Percentiles rank a stretch among this genome's conserved stretches.
These are phyloP conservation scores for Euphrasia confusa DNA, from an alignment of 257 asterid species.

Conservation along the genomic window DNA sequence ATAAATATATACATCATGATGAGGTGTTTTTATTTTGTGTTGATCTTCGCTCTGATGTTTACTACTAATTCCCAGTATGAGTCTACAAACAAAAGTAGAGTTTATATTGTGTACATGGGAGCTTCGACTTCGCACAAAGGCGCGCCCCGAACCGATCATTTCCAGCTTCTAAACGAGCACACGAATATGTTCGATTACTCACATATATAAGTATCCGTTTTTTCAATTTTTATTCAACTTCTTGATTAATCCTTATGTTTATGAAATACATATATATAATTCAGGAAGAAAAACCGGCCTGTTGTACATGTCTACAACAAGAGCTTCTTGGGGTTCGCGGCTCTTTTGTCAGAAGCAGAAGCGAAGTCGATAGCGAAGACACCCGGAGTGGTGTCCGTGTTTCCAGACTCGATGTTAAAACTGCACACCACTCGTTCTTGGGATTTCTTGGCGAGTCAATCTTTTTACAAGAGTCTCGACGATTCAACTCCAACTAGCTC, in stretches of 20 bases:
- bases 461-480: no score
- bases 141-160: not conserved
- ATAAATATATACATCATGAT: no score
- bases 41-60: no score
- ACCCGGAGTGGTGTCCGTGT: slow-evolving; percentile 81
- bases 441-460: slow-evolving; percentile 61
- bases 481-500: no score
- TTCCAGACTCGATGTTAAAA: slow-evolving; percentile 62
- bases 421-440: slow-evolving; percentile 94
- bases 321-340: slow-evolving; percentile 75
- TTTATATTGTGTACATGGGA: slow-evolving; percentile 3
- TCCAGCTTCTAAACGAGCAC: not conserved
- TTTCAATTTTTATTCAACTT: no score
- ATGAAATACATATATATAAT: no score
- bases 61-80: no score
- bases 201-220: no score
- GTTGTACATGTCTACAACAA: slow-evolving; percentile 52
- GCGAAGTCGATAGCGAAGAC: slow-evolving; percentile 43
- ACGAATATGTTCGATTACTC: no score
- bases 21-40: no score
- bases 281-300: slow-evolving; percentile 54
- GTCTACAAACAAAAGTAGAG: no score
- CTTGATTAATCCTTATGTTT: no score
- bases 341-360: slow-evolving; percentile 56
- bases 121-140: not conserved